Evolutionary conservation across 2,329 filamentous ascomycete species (phyloP), one percentile per base, ranked within the genome.

Genomic region (Monilinia vaccinii-corymbosi): DNA sequence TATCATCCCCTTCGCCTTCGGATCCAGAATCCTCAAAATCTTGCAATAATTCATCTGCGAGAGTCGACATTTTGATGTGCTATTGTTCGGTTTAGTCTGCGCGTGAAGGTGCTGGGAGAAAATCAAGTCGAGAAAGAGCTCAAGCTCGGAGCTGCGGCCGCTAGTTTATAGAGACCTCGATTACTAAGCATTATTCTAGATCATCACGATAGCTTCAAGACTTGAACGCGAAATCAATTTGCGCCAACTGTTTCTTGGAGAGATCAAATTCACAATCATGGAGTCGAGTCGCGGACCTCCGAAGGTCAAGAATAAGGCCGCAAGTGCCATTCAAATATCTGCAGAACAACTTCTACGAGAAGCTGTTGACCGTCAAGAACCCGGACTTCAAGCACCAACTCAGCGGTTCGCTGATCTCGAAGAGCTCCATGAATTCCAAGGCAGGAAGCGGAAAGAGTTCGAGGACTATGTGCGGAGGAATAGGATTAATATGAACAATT

Each of bases 401-500:
- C 92, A 97, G 75, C 87, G 92, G 48, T 97, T 99, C 69, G 90
- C 90, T 66, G 94, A 99, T 70, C 83, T 99, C 69, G 94, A 99
- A 78, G 94, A 99, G 78, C 84, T 99, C 51, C 93, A 97, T 77
- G 94, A 97, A 75, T 96, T 89, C 75, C 94, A 99, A 75, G 93
- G 92, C 58, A 85, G 94, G 65, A 97, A 97, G 77, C 83, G 94
- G 67, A 94, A 92, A 74, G 94, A 96, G 71, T 99, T 96, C 69
- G 94, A 99, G 76, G 90, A 96, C 78, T 97, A 97, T 86, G 90
- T 97, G 62, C 87, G 91, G 65, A 88, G 94, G 65, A 97, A 97
- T 72, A 79, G 93, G 71, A 82, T 97, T 72, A 96, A 95, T 71
- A 91, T 97, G 81, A 96, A 96, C 79, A 97, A 97, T 75, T 99